Conservation (phyloP, 2,329 filamentous ascomycete genomes). For the Cladophialophora carrionii region DNA sequence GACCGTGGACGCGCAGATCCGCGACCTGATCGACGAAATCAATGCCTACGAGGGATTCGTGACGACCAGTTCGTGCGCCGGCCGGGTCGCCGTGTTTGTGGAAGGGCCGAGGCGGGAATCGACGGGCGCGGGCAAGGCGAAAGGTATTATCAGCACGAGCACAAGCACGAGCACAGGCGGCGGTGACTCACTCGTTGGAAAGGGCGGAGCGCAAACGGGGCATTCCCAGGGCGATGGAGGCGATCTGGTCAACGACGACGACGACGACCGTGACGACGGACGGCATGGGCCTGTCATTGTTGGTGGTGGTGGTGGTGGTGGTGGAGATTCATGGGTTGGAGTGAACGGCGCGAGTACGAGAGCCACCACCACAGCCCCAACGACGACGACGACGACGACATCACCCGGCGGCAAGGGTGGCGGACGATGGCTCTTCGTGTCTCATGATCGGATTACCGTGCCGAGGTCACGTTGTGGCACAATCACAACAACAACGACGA, state of each 20-base stretch:
- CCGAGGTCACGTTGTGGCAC: slow-evolving; percentile 16
- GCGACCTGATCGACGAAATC: slow-evolving; percentile 71
- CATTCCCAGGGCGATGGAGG: not conserved
- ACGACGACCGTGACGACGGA: not conserved
- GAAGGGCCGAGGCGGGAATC: slow-evolving; percentile 65
- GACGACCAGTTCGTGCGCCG: slow-evolving; percentile 91
- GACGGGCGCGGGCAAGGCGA: slow-evolving; percentile 10
- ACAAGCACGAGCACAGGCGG: not conserved
- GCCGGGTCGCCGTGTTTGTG: slow-evolving; percentile 82
- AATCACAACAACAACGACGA: not conserved
- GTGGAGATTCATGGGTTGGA: not conserved
- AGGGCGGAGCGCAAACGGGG: slow-evolving; percentile 13
- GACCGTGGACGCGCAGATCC: slow-evolving; percentile 77
- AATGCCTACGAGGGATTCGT: slow-evolving; percentile 76
- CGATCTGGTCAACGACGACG: not conserved
- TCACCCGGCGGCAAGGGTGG: slow-evolving; percentile 83
- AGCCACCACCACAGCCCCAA: not conserved
- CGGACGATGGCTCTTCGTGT: slow-evolving; percentile 84
- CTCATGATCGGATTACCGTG: slow-evolving; percentile 69
- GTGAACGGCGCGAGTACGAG: not conserved
- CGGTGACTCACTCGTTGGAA: not conserved
- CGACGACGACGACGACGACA: slow-evolving; percentile 39
- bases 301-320: too few relatives aligned
- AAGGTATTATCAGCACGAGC: not conserved
- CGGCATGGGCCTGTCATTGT: not conserved